Percentiles rank a stretch among this genome's conserved stretches.
phyloP scores from a whole-genome alignment of 2,329 filamentous ascomycete genomes.

The Xylaria sp. region DNA sequence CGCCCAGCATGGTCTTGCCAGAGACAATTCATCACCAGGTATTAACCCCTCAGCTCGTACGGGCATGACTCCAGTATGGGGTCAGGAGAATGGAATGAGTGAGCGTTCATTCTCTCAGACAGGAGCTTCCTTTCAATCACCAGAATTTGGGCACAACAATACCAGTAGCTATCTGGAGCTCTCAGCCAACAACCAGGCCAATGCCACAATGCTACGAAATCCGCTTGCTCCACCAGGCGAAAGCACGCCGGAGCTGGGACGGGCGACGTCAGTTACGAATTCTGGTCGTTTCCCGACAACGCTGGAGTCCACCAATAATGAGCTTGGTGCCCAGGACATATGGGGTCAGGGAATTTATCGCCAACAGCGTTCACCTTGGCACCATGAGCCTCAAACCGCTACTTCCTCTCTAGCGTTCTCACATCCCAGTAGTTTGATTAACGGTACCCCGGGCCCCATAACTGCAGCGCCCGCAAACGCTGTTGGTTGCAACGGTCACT shows the following conservation, averaged over 20 bases:
- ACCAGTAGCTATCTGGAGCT: constrained; percentile 37
- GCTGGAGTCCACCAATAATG: constrained; percentile 30
- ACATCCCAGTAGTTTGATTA: constrained; percentile 63
- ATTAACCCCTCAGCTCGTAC: constrained; percentile 21
- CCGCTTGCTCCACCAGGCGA: constrained; percentile 38
- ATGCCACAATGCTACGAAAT: constrained; percentile 31
- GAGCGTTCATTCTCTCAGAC: constrained; percentile 16
- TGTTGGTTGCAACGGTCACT: constrained; percentile 46
- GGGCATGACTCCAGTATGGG: constrained; percentile 32
- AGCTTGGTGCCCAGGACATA: constrained; percentile 30
- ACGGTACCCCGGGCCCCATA: constrained; percentile 55
- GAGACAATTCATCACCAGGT: constrained; percentile 29
- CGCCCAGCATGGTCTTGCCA: constrained; percentile 44
- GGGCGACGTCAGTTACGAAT: constrained; percentile 2
- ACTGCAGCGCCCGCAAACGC: constrained; percentile 37
- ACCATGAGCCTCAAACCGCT: constrained; percentile 34
- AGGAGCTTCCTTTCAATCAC: constrained; percentile 7
- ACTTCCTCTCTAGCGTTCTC: constrained; percentile 56
- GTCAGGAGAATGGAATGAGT: constrained; percentile 25
- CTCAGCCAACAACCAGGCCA: constrained; percentile 34
- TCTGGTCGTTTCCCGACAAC: constrained; percentile 11
- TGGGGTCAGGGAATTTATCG: constrained; percentile 26
- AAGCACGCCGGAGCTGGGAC: constrained; percentile 28
- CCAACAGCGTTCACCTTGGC: constrained; percentile 42
- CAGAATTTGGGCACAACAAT: constrained; percentile 13